Percentiles rank a stretch among this genome's conserved stretches.
Conservation (phyloP, 768 basidiomycete genomes). For the Inosperma sp. region DNA sequence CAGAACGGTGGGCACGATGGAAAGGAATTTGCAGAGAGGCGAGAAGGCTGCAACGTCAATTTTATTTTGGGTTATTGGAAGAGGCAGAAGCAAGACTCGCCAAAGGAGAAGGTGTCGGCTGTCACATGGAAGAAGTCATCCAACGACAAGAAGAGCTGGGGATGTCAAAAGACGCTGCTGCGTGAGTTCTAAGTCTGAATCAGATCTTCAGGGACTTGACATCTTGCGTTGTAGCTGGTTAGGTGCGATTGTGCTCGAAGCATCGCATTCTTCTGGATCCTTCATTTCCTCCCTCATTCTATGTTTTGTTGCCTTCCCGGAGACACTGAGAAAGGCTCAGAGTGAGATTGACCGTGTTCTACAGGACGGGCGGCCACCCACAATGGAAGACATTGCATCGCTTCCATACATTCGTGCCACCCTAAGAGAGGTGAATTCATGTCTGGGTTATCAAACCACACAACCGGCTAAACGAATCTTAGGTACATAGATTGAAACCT, state of each 20-base stretch:
- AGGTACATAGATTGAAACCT: not conserved
- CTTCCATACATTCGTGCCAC: conserved; percentile 31
- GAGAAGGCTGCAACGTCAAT: not conserved
- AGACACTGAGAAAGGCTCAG: conserved; percentile 29
- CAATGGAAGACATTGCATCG: conserved; percentile 21
- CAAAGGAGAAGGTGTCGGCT: not conserved
- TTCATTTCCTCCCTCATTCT: not conserved
- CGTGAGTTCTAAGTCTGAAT: not conserved
- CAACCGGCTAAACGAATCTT: not conserved
- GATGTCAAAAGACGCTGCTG: not conserved
- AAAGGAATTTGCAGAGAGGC: not conserved
- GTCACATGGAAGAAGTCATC: not conserved
- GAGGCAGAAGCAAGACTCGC: not conserved
- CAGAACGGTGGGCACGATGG: not conserved
- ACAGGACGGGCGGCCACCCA: conserved; percentile 27
- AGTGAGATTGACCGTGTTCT: conserved; percentile 30
- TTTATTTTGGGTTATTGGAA: not conserved
- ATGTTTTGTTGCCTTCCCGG: conserved; percentile 21
- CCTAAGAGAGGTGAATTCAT: conserved; percentile 16
- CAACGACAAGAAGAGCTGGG: not conserved
- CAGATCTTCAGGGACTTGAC: not conserved
- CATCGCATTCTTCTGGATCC: not conserved
- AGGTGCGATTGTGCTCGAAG: not conserved
- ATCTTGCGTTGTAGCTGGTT: not conserved
- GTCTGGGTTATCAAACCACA: not conserved